phyloP scores from a whole-genome alignment of 306 rosid genomes.

The Ormosia emarginata region DNA sequence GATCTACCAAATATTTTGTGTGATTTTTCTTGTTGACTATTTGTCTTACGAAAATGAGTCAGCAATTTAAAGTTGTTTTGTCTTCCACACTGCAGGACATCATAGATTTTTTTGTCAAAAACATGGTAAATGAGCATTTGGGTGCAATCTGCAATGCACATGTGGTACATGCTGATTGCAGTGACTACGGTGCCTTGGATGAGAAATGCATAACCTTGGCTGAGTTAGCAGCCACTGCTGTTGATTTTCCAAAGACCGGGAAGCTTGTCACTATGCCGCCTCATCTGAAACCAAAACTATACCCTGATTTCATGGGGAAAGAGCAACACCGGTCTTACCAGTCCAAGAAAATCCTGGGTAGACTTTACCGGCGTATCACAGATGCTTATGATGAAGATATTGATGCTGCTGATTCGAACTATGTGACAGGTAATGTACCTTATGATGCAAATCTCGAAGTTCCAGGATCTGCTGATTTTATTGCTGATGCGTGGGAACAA shows the following conservation, averaged over 20 bases:
- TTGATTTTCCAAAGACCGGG: slow-evolving; percentile 91
- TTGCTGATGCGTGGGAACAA: slow-evolving; percentile 62
- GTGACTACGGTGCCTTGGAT: slow-evolving; percentile 69
- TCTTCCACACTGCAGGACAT: slow-evolving; percentile 59
- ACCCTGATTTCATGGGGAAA: slow-evolving; percentile 96
- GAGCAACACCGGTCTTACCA: slow-evolving; percentile 60
- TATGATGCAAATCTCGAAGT: slow-evolving; percentile 64
- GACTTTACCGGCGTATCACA: slow-evolving; percentile 58
- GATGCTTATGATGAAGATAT: slow-evolving; percentile 56
- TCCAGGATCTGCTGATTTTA: slow-evolving; percentile 53
- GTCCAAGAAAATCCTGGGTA: slow-evolving; percentile 74
- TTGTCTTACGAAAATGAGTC: background rate
- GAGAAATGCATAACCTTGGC: slow-evolving; percentile 63
- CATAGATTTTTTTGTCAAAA: slow-evolving; percentile 54
- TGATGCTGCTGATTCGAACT: slow-evolving; percentile 32
- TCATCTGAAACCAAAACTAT: slow-evolving; percentile 62
- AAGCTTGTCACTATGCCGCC: slow-evolving; percentile 59
- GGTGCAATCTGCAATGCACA: slow-evolving; percentile 89
- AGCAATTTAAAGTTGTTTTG: background rate
- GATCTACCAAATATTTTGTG: background rate
- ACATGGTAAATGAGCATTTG: slow-evolving; percentile 71
- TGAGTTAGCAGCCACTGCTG: slow-evolving; percentile 82
- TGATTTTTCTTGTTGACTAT: slow-evolving; percentile 2
- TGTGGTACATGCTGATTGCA: slow-evolving; percentile 90
- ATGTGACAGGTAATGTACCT: slow-evolving; percentile 32